Conservation (phyloP, 768 basidiomycete genomes). For the Kwoniella newhampshirensis region DNA sequence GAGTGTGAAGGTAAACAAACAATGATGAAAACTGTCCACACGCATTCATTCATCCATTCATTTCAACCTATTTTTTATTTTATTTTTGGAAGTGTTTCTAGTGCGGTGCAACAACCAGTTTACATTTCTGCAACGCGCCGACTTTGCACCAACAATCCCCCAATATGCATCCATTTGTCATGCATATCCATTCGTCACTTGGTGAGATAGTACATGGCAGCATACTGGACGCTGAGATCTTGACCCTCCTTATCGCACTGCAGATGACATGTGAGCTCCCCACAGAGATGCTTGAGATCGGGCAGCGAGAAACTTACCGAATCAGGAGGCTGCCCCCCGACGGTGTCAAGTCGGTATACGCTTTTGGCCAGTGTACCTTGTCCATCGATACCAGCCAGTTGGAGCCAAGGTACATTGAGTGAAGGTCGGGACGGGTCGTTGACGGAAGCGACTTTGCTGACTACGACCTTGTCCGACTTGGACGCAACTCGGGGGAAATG, state of each 20-base stretch:
- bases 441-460: conserved; percentile 10
- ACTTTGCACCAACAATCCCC: too few species aligned
- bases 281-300: too few species aligned
- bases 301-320: conserved; percentile 27
- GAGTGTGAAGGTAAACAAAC: too few species aligned
- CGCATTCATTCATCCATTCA: too few species aligned
- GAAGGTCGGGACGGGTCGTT: conserved; percentile 24
- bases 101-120: too few species aligned
- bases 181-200: conserved; percentile 14
- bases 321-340: conserved; percentile 61
- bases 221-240: conserved; percentile 42
- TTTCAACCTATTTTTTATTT: too few species aligned
- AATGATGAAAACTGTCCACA: too few species aligned
- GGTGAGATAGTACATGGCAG: conserved; percentile 47
- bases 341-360: conserved; percentile 61
- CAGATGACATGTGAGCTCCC: too few species aligned
- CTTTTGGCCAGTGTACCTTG: conserved; percentile 59
- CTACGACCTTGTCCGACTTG: conserved; percentile 18
- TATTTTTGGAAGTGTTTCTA: too few species aligned
- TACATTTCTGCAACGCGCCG: too few species aligned
- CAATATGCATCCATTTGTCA: too few species aligned
- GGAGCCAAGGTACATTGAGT: conserved; percentile 62
- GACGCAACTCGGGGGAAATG: conserved; percentile 32
- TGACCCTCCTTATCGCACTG: conserved; percentile 53
- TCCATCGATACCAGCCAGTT: conserved; percentile 55